These are phyloP conservation scores for Daldinia sp. DNA, from an alignment of 2,329 filamentous ascomycete species.

Conservation along the genomic window DNA sequence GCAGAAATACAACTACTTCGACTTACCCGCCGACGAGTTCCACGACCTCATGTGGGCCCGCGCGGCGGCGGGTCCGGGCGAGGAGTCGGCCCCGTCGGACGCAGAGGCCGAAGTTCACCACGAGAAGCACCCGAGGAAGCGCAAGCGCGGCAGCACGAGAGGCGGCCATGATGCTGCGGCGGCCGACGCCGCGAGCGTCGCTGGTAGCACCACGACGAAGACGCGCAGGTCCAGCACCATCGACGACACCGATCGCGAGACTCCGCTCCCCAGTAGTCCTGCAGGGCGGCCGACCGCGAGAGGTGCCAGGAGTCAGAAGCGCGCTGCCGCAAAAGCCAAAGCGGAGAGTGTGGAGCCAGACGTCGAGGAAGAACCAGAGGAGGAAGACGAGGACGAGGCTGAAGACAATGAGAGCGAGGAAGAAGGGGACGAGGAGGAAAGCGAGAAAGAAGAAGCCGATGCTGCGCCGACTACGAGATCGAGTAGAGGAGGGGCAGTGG, in stretches of 20 bases:
- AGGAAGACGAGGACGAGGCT: slow-evolving; percentile 32
- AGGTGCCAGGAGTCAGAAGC: slow-evolving; percentile 59
- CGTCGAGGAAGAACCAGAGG: slow-evolving; percentile 41
- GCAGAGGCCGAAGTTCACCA: slow-evolving; percentile 53
- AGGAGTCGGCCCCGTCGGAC: slow-evolving; percentile 60
- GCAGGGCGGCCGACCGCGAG: slow-evolving; percentile 56
- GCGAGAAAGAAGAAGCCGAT: slow-evolving; percentile 41
- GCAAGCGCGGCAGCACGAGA: slow-evolving; percentile 58
- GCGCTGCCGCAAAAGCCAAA: slow-evolving; percentile 59
- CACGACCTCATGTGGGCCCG: slow-evolving; percentile 61
- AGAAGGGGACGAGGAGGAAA: slow-evolving; percentile 38
- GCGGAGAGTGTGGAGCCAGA: slow-evolving; percentile 48
- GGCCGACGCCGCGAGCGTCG: slow-evolving; percentile 57
- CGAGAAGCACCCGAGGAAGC: slow-evolving; percentile 55
- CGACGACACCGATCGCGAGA: slow-evolving; percentile 65
- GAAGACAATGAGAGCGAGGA: slow-evolving; percentile 37
- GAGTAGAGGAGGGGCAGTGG: slow-evolving; percentile 20
- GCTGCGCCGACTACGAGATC: slow-evolving; percentile 43
- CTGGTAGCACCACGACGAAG: slow-evolving; percentile 62
- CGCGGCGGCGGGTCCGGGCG: slow-evolving; percentile 60
- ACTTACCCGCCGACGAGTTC: slow-evolving; percentile 65
- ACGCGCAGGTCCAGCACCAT: slow-evolving; percentile 60
- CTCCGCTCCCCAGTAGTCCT: slow-evolving; percentile 57
- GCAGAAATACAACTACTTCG: slow-evolving; percentile 75
- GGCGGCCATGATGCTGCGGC: slow-evolving; percentile 16